Evolutionary conservation across 768 basidiomycete species (phyloP).

Genomic region (Tulasnella sp.): DNA sequence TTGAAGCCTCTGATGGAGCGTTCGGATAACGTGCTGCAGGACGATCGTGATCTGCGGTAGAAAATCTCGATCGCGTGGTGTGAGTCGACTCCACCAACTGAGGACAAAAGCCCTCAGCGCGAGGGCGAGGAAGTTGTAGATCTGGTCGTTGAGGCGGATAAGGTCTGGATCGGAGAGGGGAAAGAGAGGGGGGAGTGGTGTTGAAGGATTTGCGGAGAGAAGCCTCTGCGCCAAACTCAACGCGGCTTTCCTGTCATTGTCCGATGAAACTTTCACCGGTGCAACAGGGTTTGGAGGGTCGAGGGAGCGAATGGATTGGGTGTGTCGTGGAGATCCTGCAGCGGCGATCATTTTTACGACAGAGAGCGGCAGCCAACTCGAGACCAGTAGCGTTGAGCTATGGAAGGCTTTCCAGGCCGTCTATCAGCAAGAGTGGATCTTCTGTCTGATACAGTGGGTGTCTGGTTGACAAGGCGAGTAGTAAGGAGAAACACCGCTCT

Average conservation of each 20-base stretch:
- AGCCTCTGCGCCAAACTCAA: conserved; percentile 42
- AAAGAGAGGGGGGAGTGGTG: conserved; percentile 44
- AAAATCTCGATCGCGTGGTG: conserved; percentile 74
- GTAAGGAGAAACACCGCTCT: no score
- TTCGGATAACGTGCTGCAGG: conserved; percentile 45
- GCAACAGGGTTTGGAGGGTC: not conserved
- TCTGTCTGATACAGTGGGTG: no score
- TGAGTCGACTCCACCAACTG: conserved; percentile 78
- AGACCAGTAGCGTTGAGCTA: no score
- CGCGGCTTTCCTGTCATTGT: not conserved
- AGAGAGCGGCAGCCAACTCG: no score
- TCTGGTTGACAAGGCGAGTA: no score
- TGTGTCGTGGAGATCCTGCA: not conserved
- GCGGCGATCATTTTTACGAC: no score
- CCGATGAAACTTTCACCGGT: not conserved
- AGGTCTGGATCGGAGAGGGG: conserved; percentile 30
- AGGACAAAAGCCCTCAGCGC: conserved; percentile 66
- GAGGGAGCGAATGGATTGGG: conserved; percentile 7
- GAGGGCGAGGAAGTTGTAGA: conserved; percentile 73
- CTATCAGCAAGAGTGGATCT: no score
- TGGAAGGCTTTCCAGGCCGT: no score
- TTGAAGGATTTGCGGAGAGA: conserved; percentile 45
- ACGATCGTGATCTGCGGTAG: conserved; percentile 57
- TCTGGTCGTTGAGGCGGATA: conserved; percentile 50
- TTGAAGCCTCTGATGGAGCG: conserved; percentile 44